Evolutionary conservation across 2,329 filamentous ascomycete genomes (phyloP).

Genomic region (Pseudopithomyces maydicus): DNA sequence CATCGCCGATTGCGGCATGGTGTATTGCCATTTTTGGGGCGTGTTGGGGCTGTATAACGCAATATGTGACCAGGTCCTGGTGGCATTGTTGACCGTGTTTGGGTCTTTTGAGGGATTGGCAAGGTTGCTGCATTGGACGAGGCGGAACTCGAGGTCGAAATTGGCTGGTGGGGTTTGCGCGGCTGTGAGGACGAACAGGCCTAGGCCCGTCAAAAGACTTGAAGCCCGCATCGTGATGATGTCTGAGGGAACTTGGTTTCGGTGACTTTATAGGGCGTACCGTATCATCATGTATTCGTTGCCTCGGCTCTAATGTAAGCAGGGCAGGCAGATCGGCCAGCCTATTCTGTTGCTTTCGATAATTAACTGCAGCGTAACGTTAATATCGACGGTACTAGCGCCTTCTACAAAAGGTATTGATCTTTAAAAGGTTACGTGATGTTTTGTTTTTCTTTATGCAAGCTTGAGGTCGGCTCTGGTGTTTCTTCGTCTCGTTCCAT

Average conservation of each 20-base stretch:
- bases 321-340: neutral
- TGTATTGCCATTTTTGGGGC: conserved; percentile 2
- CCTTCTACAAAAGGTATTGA: neutral
- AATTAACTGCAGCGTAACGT: neutral
- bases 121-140: conserved; percentile 4
- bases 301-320: neutral
- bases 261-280: neutral
- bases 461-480: too few relatives aligned
- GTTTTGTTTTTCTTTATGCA: too few relatives aligned
- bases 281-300: neutral
- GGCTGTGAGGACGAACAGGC: neutral
- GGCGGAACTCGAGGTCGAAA: conserved; percentile 5
- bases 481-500: too few relatives aligned
- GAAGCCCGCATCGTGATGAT: neutral
- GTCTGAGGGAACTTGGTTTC: neutral
- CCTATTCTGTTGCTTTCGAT: neutral
- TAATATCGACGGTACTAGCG: neutral
- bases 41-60: conserved; percentile 1
- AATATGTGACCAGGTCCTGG: neutral
- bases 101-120: neutral
- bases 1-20: neutral
- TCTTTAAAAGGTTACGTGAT: too few relatives aligned
- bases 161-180: neutral
- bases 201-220: neutral
- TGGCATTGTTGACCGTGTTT: neutral